phyloP scores from a whole-genome alignment of 2,329 filamentous ascomycete genomes.

The Hymenoscyphus repandus region DNA sequence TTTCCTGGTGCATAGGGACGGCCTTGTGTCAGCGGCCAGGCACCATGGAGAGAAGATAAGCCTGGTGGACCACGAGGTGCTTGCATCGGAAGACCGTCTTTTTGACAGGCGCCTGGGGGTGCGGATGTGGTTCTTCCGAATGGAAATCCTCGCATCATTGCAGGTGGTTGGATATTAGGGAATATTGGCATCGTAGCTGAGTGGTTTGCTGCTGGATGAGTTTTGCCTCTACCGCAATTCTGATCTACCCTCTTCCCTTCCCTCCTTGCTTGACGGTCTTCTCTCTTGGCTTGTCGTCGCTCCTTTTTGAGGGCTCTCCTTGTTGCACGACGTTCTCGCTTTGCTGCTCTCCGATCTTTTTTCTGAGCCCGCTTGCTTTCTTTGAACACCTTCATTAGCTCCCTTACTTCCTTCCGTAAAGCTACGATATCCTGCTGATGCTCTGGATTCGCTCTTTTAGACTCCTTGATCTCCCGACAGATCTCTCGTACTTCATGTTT shows the following conservation, averaged over 20 bases:
- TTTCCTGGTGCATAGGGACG: constrained; percentile 9
- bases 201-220: background rate
- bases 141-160: constrained; percentile 7
- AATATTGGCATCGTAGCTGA: constrained; percentile 1
- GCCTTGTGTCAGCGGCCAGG: constrained; percentile 18
- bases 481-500: constrained; percentile 39
- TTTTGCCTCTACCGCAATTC: background rate
- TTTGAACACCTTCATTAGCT: constrained; percentile 41
- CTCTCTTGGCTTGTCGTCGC: constrained; percentile 18
- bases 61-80: background rate
- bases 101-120: constrained; percentile 3
- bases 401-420: constrained; percentile 41
- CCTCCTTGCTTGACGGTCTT: constrained; percentile 30
- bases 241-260: constrained; percentile 23
- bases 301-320: constrained; percentile 16
- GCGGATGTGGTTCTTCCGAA: constrained; percentile 14
- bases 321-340: constrained; percentile 6
- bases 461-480: constrained; percentile 39
- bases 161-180: constrained; percentile 3
- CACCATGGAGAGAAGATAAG: constrained; percentile 14
- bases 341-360: constrained; percentile 27
- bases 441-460: constrained; percentile 22
- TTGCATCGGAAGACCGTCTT: background rate
- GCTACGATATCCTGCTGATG: constrained; percentile 31
- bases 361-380: constrained; percentile 35